A percentile compares a stretch with the other conserved stretches of the same genome.
These are phyloP conservation scores for Lachancea dasiensis DNA, from an alignment of 805 yeast genomes.

Conservation along the genomic window DNA sequence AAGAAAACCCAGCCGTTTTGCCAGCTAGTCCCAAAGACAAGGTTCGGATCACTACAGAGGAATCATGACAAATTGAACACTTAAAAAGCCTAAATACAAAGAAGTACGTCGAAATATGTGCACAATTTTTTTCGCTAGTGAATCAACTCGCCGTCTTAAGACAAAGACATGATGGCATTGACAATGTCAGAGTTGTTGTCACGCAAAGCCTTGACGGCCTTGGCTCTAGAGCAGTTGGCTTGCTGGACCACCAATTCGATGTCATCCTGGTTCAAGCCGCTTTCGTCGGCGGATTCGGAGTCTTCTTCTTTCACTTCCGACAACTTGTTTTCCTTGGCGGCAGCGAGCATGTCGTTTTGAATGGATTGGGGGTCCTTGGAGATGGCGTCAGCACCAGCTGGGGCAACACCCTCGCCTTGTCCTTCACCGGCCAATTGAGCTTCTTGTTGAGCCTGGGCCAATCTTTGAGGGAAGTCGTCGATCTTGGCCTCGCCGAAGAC, in stretches of 20 bases:
- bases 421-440: constrained; percentile 43
- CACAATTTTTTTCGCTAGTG: too few relatives aligned
- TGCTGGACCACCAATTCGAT: constrained; percentile 85
- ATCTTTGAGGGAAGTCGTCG: constrained; percentile 86
- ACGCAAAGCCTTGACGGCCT: constrained; percentile 87
- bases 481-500: constrained; percentile 98
- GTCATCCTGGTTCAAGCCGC: constrained; percentile 78
- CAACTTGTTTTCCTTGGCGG: constrained; percentile 38
- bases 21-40: not conserved
- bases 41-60: not conserved
- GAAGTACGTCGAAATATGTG: constrained; percentile 4
- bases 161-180: constrained; percentile 86
- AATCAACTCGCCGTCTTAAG: constrained; percentile 19
- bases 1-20: not conserved
- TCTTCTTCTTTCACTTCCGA: constrained; percentile 35
- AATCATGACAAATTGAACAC: not conserved
- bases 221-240: constrained; percentile 80
- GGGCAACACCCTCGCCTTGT: constrained; percentile 38
- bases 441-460: constrained; percentile 72
- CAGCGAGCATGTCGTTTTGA: constrained; percentile 73
- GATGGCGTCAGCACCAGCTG: constrained; percentile 40
- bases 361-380: constrained; percentile 69
- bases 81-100: constrained; percentile 1
- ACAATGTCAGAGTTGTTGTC: constrained; percentile 91
- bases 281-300: constrained; percentile 70